Percentiles rank a stretch among this genome's conserved stretches.
Evolutionary conservation across 2,329 filamentous ascomycete species (phyloP).

Genomic region (Neospermospora avenae): DNA sequence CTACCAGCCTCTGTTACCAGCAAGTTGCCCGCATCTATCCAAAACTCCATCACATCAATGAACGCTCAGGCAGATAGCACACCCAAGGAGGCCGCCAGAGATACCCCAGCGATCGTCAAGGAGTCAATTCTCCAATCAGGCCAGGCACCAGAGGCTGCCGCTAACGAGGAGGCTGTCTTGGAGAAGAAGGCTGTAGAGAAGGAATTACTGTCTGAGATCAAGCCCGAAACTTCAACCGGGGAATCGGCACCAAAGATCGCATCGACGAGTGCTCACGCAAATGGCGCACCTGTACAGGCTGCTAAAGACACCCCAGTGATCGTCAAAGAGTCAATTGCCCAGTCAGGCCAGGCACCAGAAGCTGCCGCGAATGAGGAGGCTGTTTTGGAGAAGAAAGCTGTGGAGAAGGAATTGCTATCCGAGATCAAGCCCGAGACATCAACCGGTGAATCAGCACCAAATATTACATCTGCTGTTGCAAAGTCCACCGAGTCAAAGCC

Average conservation of each 20-base stretch:
- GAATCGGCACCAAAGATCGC: constrained; percentile 32
- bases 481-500: constrained; percentile 7
- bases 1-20: constrained; percentile 52
- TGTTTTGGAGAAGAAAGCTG: constrained; percentile 71
- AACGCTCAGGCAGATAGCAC: constrained; percentile 43
- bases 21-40: constrained; percentile 52
- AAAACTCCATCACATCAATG: constrained; percentile 49
- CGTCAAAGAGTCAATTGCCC: constrained; percentile 55
- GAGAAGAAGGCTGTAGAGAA: constrained; percentile 74
- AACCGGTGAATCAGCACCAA: constrained; percentile 32
- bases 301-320: constrained; percentile 52
- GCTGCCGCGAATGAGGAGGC: constrained; percentile 65
- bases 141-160: constrained; percentile 66
- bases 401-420: constrained; percentile 71
- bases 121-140: constrained; percentile 57
- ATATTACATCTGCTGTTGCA: constrained; percentile 13
- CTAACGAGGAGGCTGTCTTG: constrained; percentile 63
- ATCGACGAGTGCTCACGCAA: constrained; percentile 42
- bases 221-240: constrained; percentile 36
- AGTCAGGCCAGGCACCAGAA: constrained; percentile 63
- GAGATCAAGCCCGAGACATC: constrained; percentile 48
- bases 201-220: constrained; percentile 67
- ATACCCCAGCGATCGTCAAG: constrained; percentile 55
- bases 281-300: constrained; percentile 40
- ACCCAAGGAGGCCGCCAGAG: constrained; percentile 40